Percentiles rank a stretch among this genome's conserved stretches.
Evolutionary conservation across 2,329 filamentous ascomycete genomes (phyloP).

Genomic region (Neonectria neomacrospora): DNA sequence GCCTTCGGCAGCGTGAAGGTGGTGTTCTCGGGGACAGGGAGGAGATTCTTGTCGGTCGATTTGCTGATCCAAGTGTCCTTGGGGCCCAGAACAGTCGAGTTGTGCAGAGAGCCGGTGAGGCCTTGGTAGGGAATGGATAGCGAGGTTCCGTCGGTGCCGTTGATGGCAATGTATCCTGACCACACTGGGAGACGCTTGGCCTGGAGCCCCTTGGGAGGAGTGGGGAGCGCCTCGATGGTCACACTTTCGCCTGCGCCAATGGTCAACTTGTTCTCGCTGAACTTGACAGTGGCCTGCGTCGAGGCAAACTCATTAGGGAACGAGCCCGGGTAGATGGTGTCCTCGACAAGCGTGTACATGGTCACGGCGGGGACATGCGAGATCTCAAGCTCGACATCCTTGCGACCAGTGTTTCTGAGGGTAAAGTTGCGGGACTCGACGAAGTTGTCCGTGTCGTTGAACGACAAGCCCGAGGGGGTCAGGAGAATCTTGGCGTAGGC

Average conservation of each 20-base stretch:
- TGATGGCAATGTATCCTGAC: slow-evolving; percentile 56
- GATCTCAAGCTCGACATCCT: slow-evolving; percentile 62
- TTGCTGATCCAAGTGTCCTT: slow-evolving; percentile 45
- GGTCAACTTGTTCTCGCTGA: slow-evolving; percentile 57
- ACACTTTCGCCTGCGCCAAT: slow-evolving; percentile 56
- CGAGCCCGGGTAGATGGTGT: slow-evolving; percentile 48
- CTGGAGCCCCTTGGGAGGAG: slow-evolving; percentile 52
- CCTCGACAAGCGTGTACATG: slow-evolving; percentile 59
- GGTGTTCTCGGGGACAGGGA: slow-evolving; percentile 47
- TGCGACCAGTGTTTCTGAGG: slow-evolving; percentile 64
- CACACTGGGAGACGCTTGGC: slow-evolving; percentile 53
- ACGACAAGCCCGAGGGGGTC: slow-evolving; percentile 66
- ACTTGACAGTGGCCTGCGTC: slow-evolving; percentile 56
- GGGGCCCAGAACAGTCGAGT: slow-evolving; percentile 38
- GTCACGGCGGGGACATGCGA: slow-evolving; percentile 62
- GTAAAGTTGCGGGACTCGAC: slow-evolving; percentile 60
- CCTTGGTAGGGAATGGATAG: slow-evolving; percentile 57
- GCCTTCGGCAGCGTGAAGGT: slow-evolving; percentile 56
- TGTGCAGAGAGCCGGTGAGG: slow-evolving; percentile 50
- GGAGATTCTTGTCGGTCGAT: slow-evolving; percentile 48
- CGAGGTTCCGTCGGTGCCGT: slow-evolving; percentile 52
- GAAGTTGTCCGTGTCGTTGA: slow-evolving; percentile 73
- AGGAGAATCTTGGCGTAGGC: slow-evolving; percentile 65
- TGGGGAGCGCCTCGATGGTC: slow-evolving; percentile 58
- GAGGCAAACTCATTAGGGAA: slow-evolving; percentile 60